A percentile compares a stretch with the other conserved stretches of the same genome.
These are phyloP conservation scores for Saccharum spontaneum DNA, from an alignment of 176 grass and related monocot genomes.

Conservation along the genomic window DNA sequence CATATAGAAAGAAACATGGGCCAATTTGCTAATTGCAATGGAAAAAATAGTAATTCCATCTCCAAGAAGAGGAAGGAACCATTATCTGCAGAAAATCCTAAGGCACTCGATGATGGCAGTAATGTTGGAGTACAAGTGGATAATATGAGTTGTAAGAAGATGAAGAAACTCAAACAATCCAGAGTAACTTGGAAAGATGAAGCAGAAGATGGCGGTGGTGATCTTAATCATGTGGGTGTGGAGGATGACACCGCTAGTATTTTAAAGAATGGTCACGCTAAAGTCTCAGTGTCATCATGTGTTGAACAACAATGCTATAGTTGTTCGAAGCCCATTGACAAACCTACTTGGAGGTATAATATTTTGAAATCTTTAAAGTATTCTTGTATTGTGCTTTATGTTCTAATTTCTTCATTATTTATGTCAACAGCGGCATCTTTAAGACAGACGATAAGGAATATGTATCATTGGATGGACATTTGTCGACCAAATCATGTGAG, in stretches of 20 bases:
- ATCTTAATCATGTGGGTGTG: neutral
- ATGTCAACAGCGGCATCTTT: conserved; percentile 57
- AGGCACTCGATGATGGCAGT: neutral
- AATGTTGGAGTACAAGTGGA: neutral
- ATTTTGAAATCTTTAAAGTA: neutral
- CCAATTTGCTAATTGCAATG: neutral
- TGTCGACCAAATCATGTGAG: conserved; percentile 55
- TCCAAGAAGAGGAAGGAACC: neutral
- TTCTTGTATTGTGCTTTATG: neutral
- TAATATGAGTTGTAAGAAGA: neutral
- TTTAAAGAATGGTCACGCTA: neutral
- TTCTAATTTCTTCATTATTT: neutral
- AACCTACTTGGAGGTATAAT: conserved; percentile 41
- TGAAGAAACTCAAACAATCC: neutral
- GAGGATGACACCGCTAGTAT: neutral
- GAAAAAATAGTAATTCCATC: neutral
- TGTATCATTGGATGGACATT: conserved; percentile 48
- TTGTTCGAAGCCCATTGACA: conserved; percentile 11
- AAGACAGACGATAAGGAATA: conserved; percentile 25
- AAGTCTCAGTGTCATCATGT: neutral
- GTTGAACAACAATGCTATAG: neutral
- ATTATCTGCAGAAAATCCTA: neutral
- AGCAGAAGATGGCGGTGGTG: neutral
- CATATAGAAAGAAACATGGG: neutral
- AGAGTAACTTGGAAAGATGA: neutral